Base-by-base conservation (phyloP, 306 rosid genomes). In the Boehmeria nivea region DNA sequence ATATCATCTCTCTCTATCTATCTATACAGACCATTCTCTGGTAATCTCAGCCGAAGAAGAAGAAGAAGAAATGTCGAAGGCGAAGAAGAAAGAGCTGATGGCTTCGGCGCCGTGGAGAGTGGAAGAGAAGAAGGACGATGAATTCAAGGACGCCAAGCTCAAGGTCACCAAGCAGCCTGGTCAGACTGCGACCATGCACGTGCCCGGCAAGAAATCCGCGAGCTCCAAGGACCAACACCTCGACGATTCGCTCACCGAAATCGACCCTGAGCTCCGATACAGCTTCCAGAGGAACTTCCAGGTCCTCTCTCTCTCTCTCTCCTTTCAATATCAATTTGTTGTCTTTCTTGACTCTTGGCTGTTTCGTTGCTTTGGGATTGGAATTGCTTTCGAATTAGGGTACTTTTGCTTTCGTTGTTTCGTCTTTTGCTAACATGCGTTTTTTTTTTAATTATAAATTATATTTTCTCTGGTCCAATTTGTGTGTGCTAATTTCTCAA, bases 61-160 rank as follows among this genome's bases (percentile, higher is more conserved):
- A 43, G 38, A 39, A 20, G 22, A 15, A 18, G 34, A 20, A 27
- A 76, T 73, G 76, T 47, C 70, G 60, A 83, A 70, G 63, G 10
- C 26, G 8, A 70, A 60, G 71, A 91, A 82, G 87, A 83, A 84
- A 78, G 72, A 80, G 42, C 40, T 91, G 49, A 68, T 85, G 86
- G 59, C 93, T 55, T 84, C 99, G 14, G 99, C 95, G 39, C 99
- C 99, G 39, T 91, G 99, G 99, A 79, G 95, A 71, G 99, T 78
- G 11, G 83, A 71, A 13, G 82, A 81, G 26, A n/a, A n/a, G 81
- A 65, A 15, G 1, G 19, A 63, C 0, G 82, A 71, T 17, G 89
- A 81, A 15, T 84, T 84, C 52, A 43, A 57, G 12, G 94, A 74
- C 3, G 95, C 83, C 0, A 91, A 91, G 70, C 79, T 91, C 43